Evolutionary conservation across 2,329 filamentous ascomycete genomes (phyloP).

Genomic region (Septoria linicola): DNA sequence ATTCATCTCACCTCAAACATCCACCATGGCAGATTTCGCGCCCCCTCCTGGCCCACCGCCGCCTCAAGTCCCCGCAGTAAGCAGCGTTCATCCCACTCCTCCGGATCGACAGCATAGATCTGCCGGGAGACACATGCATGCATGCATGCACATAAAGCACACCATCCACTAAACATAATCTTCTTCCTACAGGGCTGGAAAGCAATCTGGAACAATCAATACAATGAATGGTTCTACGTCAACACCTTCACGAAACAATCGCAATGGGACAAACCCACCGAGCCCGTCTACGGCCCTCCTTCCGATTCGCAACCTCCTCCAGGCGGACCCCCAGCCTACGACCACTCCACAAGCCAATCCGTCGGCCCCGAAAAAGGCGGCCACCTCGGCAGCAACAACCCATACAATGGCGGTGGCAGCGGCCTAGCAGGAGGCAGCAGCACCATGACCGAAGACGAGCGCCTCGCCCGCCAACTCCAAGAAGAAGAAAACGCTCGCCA

Average conservation of each 20-base stretch:
- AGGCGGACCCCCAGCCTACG: slow-evolving; percentile 65
- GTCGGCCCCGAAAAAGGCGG: slow-evolving; percentile 46
- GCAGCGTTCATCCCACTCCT: background rate
- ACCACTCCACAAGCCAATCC: slow-evolving; percentile 45
- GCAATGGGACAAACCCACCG: slow-evolving; percentile 82
- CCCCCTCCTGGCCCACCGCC: slow-evolving; percentile 35
- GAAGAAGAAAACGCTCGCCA: slow-evolving; percentile 72
- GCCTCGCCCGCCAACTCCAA: slow-evolving; percentile 73
- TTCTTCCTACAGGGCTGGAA: slow-evolving; percentile 77
- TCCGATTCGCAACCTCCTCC: slow-evolving; percentile 46
- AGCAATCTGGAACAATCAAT: slow-evolving; percentile 80
- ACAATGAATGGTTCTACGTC: slow-evolving; percentile 92
- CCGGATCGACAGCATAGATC: background rate
- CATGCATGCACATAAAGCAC: too few relatives aligned
- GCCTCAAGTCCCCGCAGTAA: slow-evolving; percentile 27
- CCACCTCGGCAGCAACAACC: slow-evolving; percentile 67
- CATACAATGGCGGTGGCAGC: slow-evolving; percentile 53
- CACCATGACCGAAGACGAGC: slow-evolving; percentile 64
- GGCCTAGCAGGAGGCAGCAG: slow-evolving; percentile 15
- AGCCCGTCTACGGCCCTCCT: slow-evolving; percentile 59
- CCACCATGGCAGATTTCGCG: slow-evolving; percentile 32
- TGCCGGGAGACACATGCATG: background rate
- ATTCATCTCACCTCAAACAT: too few relatives aligned
- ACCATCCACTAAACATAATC: too few relatives aligned
- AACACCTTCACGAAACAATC: slow-evolving; percentile 85